These are phyloP conservation scores for Lodderomyces parapsilosis DNA, from an alignment of 1,139 yeast species.

Conservation along the genomic window DNA sequence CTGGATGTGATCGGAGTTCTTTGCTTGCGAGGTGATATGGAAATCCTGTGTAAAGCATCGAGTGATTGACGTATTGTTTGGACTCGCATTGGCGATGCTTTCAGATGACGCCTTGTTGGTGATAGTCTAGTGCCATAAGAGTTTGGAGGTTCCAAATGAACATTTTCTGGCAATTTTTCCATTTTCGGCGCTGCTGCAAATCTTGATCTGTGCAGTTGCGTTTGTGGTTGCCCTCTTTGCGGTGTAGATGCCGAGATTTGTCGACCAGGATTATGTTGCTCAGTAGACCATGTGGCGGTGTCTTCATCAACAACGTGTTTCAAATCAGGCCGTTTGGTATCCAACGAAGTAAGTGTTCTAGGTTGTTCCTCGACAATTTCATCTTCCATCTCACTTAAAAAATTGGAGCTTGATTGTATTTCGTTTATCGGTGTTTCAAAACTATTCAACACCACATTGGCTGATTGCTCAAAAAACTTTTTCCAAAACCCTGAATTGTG, in stretches of 20 bases:
- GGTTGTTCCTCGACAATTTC: slow-evolving; percentile 8
- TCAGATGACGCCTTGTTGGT: slow-evolving; percentile 2
- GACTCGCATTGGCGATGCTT: slow-evolving; percentile 16
- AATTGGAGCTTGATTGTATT: slow-evolving; percentile 15
- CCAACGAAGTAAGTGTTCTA: not conserved
- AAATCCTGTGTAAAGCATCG: slow-evolving; percentile 28
- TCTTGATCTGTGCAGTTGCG: not conserved
- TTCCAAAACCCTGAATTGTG: slow-evolving; percentile 69
- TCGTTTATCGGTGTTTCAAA: slow-evolving; percentile 48
- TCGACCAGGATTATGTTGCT: slow-evolving; percentile 21
- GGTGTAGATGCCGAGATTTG: slow-evolving; percentile 37
- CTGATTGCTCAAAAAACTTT: slow-evolving; percentile 70
- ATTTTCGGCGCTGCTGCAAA: slow-evolving; percentile 3
- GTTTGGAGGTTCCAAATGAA: slow-evolving; percentile 10
- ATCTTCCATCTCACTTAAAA: slow-evolving; percentile 16
- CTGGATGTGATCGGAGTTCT: slow-evolving; percentile 19
- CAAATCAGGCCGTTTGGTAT: slow-evolving; percentile 24
- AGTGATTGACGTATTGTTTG: slow-evolving; percentile 36
- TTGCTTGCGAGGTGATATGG: slow-evolving; percentile 16
- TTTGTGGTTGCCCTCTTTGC: slow-evolving; percentile 19
- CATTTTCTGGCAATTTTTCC: slow-evolving; percentile 7
- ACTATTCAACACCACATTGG: slow-evolving; percentile 62
- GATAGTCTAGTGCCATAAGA: slow-evolving; percentile 5
- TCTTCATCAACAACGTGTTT: slow-evolving; percentile 27
- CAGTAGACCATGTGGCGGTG: slow-evolving; percentile 42